Base-by-base conservation (phyloP, 495 filamentous ascomycete genomes). In the Pyrenula aspistea region DNA sequence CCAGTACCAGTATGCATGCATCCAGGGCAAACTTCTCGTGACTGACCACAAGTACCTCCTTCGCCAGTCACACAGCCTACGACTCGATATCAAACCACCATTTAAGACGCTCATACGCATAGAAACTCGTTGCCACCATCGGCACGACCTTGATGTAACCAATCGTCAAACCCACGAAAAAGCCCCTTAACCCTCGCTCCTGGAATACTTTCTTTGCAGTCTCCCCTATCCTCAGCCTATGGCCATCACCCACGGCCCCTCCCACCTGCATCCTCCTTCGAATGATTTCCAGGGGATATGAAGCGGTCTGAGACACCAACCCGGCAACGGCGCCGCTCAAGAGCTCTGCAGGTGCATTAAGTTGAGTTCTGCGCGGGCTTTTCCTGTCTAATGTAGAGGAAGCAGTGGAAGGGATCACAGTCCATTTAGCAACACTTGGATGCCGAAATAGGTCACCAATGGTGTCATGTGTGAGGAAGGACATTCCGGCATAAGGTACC, bases 401-500 rank as follows among this genome's bases (percentile, higher is more conserved):
- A 22, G 70, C 67, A 15, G 74, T 74, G 15, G 65, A 62, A 0
- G 77, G 74, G 4, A 79, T 70, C 0, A 75, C 88, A 12, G 91
- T 94, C 68, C 89, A 87, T 53, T 73, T 65, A 0, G 86, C 79
- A 0, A 95, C 55, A 1, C 62, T 52, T 0, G 84, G 83, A 31
- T 73, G 71, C 0, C 93, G 88, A 49, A 98, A 78, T 31, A 88
- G 65, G 67, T 98, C 93, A 22, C 88, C 84, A 0, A 81, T 79
- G 2, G 87, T 87, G 65, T 98, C 93, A 68, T 98, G 93, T 0
- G 89, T 94, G 25, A 97, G 80, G 75, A 98, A 98, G n/a, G 91
- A 96, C 63, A 94, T 83, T 53, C 93, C 93, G 12, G 94, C 93
- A 62, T 98, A 98, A 2, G 93, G 93, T 12, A 98, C 67, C 92